Evolutionary conservation across 2,329 filamentous ascomycete species (phyloP).

Genomic region (Fusarium sp.): DNA sequence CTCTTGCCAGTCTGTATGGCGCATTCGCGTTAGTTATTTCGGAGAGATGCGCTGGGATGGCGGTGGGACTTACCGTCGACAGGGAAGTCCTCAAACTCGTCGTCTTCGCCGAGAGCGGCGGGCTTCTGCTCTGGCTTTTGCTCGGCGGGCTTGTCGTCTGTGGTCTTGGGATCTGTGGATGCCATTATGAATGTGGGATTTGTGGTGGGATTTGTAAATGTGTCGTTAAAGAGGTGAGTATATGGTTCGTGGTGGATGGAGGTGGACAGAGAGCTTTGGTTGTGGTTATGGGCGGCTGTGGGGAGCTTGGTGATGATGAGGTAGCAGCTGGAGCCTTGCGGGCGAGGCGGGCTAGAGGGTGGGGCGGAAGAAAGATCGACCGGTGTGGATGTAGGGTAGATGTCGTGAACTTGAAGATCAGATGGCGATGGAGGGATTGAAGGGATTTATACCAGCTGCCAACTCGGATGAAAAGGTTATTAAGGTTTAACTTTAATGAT

Average conservation of each 20-base stretch:
- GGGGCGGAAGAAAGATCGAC: slow-evolving; percentile 38
- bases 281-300: slow-evolving; percentile 6
- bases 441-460: no score
- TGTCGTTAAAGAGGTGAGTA: background rate
- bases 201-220: no score
- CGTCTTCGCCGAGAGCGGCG: slow-evolving; percentile 90
- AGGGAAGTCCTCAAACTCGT: slow-evolving; percentile 99
- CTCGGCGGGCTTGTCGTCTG: slow-evolving; percentile 47
- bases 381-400: slow-evolving; percentile 11
- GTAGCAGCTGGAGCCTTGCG: slow-evolving; percentile 42
- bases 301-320: slow-evolving; percentile 37
- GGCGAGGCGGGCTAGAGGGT: slow-evolving; percentile 24
- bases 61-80: slow-evolving; percentile 79
- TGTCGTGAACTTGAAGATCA: background rate
- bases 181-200: slow-evolving; percentile 31
- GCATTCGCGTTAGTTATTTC: background rate
- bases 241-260: background rate
- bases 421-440: no score
- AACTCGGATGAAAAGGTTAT: no score
- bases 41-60: accelerated
- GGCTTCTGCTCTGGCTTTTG: slow-evolving; percentile 54
- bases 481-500: no score
- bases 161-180: slow-evolving; percentile 48
- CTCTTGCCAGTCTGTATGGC: slow-evolving; percentile 84
- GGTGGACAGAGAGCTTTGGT: background rate